phyloP scores from a whole-genome alignment of 176 grass and related monocot species.

The Paspalum vaginatum region DNA sequence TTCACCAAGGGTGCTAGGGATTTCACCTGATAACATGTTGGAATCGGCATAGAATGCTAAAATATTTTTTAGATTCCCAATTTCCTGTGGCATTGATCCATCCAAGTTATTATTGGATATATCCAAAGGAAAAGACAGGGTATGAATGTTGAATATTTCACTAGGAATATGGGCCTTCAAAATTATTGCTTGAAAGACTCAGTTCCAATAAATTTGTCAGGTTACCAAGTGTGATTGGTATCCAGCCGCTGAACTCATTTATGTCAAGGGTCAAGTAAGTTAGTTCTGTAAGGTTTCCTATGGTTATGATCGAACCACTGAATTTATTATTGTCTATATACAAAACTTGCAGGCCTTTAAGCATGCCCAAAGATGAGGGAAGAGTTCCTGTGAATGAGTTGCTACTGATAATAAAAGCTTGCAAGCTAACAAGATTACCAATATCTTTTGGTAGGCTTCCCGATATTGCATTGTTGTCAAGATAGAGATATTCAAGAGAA shows the following conservation, averaged over 20 bases:
- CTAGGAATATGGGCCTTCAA: conserved; percentile 28
- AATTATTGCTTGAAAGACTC: conserved; percentile 23
- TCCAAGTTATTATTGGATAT: too few relatives aligned
- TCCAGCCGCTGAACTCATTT: conserved; percentile 17
- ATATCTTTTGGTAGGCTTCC: conserved; percentile 37
- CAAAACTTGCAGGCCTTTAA: too few relatives aligned
- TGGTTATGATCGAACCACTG: background rate
- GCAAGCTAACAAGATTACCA: conserved; percentile 35
- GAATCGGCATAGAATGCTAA: too few relatives aligned
- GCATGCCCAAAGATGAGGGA: too few relatives aligned
- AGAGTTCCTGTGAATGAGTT: too few relatives aligned
- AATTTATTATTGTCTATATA: background rate
- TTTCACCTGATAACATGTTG: too few relatives aligned
- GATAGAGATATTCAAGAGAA: background rate
- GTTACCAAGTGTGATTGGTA: conserved; percentile 40
- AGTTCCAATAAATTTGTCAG: conserved; percentile 9
- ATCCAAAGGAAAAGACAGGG: too few relatives aligned
- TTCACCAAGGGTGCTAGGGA: too few relatives aligned
- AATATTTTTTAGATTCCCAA: too few relatives aligned
- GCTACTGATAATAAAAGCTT: background rate
- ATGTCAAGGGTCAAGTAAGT: background rate
- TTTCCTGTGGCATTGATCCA: too few relatives aligned
- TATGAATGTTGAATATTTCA: conserved; percentile 28
- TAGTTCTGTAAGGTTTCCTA: background rate
- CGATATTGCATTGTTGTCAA: conserved; percentile 8